These are phyloP conservation scores for Metschnikowia dekortorum DNA, from an alignment of 805 yeast species.

Conservation along the genomic window DNA sequence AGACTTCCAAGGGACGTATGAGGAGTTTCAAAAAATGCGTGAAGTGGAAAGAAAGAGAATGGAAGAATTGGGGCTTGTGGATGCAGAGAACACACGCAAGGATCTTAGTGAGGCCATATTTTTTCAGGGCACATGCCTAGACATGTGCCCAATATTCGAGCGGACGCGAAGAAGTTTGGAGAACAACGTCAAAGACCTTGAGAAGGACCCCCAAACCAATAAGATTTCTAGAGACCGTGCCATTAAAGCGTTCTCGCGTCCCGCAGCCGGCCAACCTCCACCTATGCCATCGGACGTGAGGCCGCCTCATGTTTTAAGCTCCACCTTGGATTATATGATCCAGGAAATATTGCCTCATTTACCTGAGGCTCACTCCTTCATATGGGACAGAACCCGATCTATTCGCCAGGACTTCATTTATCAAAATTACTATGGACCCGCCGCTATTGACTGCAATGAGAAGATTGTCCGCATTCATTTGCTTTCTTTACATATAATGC, in stretches of 20 bases:
- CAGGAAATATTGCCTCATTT: slow-evolving; percentile 57
- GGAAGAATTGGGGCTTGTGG: slow-evolving; percentile 81
- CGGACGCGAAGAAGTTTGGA: slow-evolving; percentile 83
- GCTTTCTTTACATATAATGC: slow-evolving; percentile 79
- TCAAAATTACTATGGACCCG: slow-evolving; percentile 90
- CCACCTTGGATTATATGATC: slow-evolving; percentile 68
- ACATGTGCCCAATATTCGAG: slow-evolving; percentile 95
- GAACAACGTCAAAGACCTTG: slow-evolving; percentile 77
- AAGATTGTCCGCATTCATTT: slow-evolving; percentile 86
- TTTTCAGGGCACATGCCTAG: slow-evolving; percentile 83
- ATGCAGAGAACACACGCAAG: slow-evolving; percentile 77
- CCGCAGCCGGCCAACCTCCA: slow-evolving; percentile 98
- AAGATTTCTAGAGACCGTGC: slow-evolving; percentile 59
- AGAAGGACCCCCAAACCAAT: slow-evolving; percentile 54
- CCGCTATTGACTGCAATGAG: slow-evolving; percentile 90
- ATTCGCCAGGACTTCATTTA: slow-evolving; percentile 96
- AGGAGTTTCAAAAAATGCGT: slow-evolving; percentile 67
- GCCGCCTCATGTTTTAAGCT: slow-evolving; percentile 72
- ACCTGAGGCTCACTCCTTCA: slow-evolving; percentile 82
- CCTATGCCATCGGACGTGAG: slow-evolving; percentile 96
- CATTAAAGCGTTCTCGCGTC: slow-evolving; percentile 89
- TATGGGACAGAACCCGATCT: slow-evolving; percentile 97
- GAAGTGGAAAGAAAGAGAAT: slow-evolving; percentile 69
- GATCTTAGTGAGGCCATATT: slow-evolving; percentile 82
- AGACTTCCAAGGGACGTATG: slow-evolving; percentile 71